Conservation (phyloP, 148 eudicot genomes). For the Vaccinium macrocarpon region DNA sequence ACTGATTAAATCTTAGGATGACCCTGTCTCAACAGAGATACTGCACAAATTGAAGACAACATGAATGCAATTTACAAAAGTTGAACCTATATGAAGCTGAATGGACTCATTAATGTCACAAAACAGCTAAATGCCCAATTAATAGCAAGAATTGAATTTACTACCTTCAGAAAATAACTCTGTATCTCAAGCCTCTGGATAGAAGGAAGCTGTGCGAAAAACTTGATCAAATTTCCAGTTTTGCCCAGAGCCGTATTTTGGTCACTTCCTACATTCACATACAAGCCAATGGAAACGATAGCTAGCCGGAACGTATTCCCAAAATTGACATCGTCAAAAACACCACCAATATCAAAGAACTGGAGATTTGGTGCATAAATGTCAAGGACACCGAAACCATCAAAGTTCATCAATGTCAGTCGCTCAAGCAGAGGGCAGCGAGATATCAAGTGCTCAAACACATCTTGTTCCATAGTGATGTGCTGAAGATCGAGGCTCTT, state of each 20-base stretch:
- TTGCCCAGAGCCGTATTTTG: slow-evolving; percentile 34
- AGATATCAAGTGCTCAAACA: slow-evolving; percentile 57
- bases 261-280: slow-evolving; percentile 41
- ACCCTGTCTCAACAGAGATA: background rate
- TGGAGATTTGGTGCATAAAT: slow-evolving; percentile 79
- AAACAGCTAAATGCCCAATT: background rate
- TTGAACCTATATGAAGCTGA: background rate
- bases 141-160: background rate
- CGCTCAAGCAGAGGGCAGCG: slow-evolving; percentile 70
- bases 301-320: slow-evolving; percentile 48
- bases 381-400: slow-evolving; percentile 60
- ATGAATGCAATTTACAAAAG: background rate
- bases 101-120: background rate
- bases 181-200: slow-evolving; percentile 84
- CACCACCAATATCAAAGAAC: slow-evolving; percentile 82
- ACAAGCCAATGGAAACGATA: slow-evolving; percentile 69
- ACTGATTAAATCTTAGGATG: background rate
- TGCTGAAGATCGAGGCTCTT: slow-evolving; percentile 91
- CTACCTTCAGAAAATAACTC: slow-evolving; percentile 79
- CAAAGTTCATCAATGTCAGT: slow-evolving; percentile 84
- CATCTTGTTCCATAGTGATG: slow-evolving; percentile 69
- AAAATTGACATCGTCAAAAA: slow-evolving; percentile 61
- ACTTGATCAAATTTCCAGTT: slow-evolving; percentile 60
- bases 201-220: slow-evolving; percentile 60
- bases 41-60: background rate